Evolutionary conservation across 2,329 filamentous ascomycete genomes (phyloP).

Genomic region (Ascocoryne sarcoides): DNA sequence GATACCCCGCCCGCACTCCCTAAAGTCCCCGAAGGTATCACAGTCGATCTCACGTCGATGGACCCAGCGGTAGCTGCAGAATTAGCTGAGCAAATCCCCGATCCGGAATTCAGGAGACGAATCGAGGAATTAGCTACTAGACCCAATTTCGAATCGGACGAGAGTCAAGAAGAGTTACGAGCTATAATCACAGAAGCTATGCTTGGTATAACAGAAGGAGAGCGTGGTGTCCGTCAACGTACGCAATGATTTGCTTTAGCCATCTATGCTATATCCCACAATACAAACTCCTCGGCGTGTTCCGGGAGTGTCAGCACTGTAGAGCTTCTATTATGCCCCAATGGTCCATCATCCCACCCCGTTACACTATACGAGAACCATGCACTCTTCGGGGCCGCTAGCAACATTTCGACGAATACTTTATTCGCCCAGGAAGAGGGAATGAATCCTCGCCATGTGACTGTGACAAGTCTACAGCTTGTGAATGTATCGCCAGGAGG

Average conservation of each 20-base stretch:
- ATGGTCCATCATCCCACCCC: slow-evolving; percentile 39
- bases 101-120: slow-evolving; percentile 73
- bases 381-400: slow-evolving; percentile 36
- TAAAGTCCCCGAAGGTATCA: slow-evolving; percentile 65
- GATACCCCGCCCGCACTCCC: slow-evolving; percentile 33
- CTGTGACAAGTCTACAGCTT: slow-evolving; percentile 33
- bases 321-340: slow-evolving; percentile 40
- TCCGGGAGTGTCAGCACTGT: slow-evolving; percentile 44
- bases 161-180: slow-evolving; percentile 71
- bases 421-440: slow-evolving; percentile 43
- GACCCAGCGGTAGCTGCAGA: slow-evolving; percentile 51
- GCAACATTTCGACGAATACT: slow-evolving; percentile 36
- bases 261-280: slow-evolving; percentile 44
- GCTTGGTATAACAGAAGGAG: slow-evolving; percentile 54
- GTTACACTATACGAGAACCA: slow-evolving; percentile 50
- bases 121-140: slow-evolving; percentile 84
- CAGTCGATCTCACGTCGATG: slow-evolving; percentile 70
- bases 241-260: slow-evolving; percentile 39
- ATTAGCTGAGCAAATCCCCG: slow-evolving; percentile 47
- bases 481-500: slow-evolving; percentile 35
- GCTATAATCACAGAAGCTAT: slow-evolving; percentile 75
- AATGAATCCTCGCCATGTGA: slow-evolving; percentile 54
- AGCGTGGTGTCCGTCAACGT: slow-evolving; percentile 55
- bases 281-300: slow-evolving; percentile 43
- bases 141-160: slow-evolving; percentile 73